phyloP scores from a whole-genome alignment of 2,329 filamentous ascomycete genomes.

The Aspergillus glaucus region DNA sequence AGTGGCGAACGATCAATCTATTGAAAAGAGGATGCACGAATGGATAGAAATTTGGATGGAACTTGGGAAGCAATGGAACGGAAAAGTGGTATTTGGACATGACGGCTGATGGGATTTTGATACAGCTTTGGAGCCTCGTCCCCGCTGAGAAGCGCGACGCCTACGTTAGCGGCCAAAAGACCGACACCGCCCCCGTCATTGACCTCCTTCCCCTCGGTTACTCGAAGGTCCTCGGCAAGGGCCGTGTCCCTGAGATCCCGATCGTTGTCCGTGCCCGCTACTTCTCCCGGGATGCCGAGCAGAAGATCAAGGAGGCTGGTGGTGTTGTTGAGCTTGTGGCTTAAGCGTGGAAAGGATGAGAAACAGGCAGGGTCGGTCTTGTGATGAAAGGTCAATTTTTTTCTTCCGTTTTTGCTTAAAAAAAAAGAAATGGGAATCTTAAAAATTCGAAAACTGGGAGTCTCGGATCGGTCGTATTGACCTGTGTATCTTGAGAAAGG shows the following conservation, averaged over 20 bases:
- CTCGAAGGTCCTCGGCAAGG: constrained; percentile 98
- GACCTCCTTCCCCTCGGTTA: constrained; percentile 96
- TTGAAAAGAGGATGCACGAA: not conserved
- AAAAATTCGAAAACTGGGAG: constrained; percentile 16
- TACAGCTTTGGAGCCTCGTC: constrained; percentile 88
- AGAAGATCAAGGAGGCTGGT: constrained; percentile 98
- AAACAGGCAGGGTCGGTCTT: constrained; percentile 23
- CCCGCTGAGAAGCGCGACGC: constrained; percentile 87
- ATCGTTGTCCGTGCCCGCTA: constrained; percentile 92
- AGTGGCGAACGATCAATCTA: not conserved
- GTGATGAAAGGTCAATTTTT: constrained; percentile 24
- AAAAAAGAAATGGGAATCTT: constrained; percentile 21
- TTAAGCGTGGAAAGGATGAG: constrained; percentile 47
- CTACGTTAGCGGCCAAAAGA: constrained; percentile 74
- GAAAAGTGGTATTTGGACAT: constrained; percentile 2
- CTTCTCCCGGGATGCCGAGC: constrained; percentile 92
- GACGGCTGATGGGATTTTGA: constrained; percentile 11
- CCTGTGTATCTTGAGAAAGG: constrained; percentile 29
- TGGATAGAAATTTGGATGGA: not conserved
- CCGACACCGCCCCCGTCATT: constrained; percentile 92
- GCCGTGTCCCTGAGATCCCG: constrained; percentile 85
- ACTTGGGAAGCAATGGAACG: not conserved
- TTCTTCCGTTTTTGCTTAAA: constrained; percentile 15
- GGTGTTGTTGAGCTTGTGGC: constrained; percentile 94
- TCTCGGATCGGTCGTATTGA: constrained; percentile 21